Evolutionary conservation across 192 early-diverging fungal species (phyloP).

Genomic region (Martensiomyces pterosporus): DNA sequence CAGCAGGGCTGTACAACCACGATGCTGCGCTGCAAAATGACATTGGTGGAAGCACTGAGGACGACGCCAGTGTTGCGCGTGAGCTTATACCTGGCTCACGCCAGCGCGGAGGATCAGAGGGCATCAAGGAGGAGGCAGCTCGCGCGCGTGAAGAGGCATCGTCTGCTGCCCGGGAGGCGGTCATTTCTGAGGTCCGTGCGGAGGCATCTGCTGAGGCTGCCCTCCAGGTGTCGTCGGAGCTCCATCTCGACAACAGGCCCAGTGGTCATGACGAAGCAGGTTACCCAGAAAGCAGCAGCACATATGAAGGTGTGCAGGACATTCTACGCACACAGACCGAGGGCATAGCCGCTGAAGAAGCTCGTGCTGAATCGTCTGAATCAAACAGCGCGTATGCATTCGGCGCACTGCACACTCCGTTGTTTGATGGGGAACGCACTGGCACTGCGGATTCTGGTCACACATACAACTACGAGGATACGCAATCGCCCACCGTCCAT

Average conservation of each 20-base stretch:
- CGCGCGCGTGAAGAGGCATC: slow-evolving; percentile 30
- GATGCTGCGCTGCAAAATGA: slow-evolving; percentile 5
- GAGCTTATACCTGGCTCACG: slow-evolving; percentile 15
- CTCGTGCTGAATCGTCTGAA: too few species aligned
- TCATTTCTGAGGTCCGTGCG: slow-evolving; percentile 35
- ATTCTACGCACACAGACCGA: too few species aligned
- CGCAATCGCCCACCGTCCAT: slow-evolving; percentile 13
- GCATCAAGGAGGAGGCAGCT: slow-evolving; percentile 25
- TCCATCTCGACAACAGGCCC: slow-evolving; percentile 18
- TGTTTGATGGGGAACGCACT: too few species aligned
- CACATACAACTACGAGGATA: slow-evolving; percentile 4
- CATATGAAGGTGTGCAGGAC: too few species aligned
- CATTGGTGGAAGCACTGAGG: slow-evolving; percentile 1
- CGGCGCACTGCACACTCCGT: too few species aligned
- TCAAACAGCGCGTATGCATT: too few species aligned
- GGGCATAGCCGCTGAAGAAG: too few species aligned
- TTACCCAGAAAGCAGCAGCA: slow-evolving; percentile 1
- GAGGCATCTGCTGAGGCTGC: slow-evolving; percentile 43
- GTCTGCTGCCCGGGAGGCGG: slow-evolving; percentile 30
- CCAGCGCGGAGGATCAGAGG: background rate
- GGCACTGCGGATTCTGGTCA: too few species aligned
- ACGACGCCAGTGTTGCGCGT: slow-evolving; percentile 4
- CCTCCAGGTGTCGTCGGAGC: slow-evolving; percentile 31
- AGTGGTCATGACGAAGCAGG: slow-evolving; percentile 35
- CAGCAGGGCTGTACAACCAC: too few species aligned